These are phyloP conservation scores for Colletotrichum destructivum DNA, from an alignment of 2,329 filamentous ascomycete genomes.

Conservation along the genomic window DNA sequence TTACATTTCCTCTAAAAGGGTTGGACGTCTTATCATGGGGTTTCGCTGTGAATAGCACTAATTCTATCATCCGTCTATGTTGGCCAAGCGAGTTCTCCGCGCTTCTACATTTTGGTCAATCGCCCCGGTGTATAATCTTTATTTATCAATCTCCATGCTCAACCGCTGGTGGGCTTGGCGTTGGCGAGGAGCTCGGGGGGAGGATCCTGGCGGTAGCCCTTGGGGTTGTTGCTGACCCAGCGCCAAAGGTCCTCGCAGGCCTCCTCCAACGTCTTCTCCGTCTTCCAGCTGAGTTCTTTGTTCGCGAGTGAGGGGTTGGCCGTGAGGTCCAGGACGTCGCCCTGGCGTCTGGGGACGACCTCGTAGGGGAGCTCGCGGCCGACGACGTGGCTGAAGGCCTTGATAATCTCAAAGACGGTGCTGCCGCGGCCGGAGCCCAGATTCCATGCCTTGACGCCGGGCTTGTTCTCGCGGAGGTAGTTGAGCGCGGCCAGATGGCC, in stretches of 20 bases:
- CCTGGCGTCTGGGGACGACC: constrained; percentile 84
- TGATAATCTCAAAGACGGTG: constrained; percentile 98
- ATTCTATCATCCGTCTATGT: constrained; percentile 32
- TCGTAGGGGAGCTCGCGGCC: constrained; percentile 90
- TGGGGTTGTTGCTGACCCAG: constrained; percentile 97
- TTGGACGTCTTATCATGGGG: constrained; percentile 29
- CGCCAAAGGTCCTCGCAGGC: constrained; percentile 95
- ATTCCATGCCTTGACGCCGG: constrained; percentile 97
- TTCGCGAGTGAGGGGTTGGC: constrained; percentile 92
- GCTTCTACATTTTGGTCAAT: too few species aligned
- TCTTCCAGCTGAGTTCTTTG: constrained; percentile 92
- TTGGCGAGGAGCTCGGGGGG: constrained; percentile 83
- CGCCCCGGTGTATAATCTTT: too few species aligned
- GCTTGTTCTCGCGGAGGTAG: constrained; percentile 86
- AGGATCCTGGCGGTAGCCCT: constrained; percentile 94
- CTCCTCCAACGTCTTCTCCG: constrained; percentile 89
- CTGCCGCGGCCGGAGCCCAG: constrained; percentile 93
- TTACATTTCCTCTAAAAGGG: constrained; percentile 24
- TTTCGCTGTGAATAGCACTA: constrained; percentile 36
- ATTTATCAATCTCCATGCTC: not conserved
- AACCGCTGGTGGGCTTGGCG: constrained; percentile 59
- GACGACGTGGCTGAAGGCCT: constrained; percentile 90
- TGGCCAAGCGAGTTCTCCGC: constrained; percentile 5
- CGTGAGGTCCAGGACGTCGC: constrained; percentile 95
- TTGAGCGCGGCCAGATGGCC: constrained; percentile 92